Base-by-base conservation (phyloP, 1,284 basidiomycete species). In the Melampsora larici-populina region DNA sequence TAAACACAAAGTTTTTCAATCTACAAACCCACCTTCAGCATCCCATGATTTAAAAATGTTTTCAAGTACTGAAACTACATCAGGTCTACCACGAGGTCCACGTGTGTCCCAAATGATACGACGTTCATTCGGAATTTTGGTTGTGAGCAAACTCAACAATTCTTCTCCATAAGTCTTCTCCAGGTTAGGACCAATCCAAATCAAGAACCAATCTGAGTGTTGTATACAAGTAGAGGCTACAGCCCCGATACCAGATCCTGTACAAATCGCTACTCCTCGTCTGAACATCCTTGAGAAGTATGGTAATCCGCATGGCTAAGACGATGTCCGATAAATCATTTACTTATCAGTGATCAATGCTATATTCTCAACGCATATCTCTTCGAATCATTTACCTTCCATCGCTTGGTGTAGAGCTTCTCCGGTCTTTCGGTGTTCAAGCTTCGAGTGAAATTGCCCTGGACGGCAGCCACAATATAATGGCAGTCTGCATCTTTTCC, bases 261-360 rank as follows among this genome's bases (percentile, higher is more conserved):
- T 91, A 83, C 90, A 91, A 78, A 91, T 87, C 80, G 90, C 89
- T 79, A 91, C 88, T 29, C 90, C 90, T 79, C 90, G 88, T 79
- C 84, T 90, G 84, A 92, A 92, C 18, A 92, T 81, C 0, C 85
- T 87, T 7, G 90, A 91, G 0, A 90, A 90, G 82, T 92, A 90
- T 29, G 90, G 91, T 55, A 92, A 89, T 79, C 90, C 91, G n/a
- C 90, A 91, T 80, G 91, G 89, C 89, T 90, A 43, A n/a, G 18
- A 31, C 2, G 24, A 48, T 58, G 55, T 13, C 24, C 43, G 17
- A 46, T 13, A 15, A 4, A 17, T 15, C 15, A 40, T n/a, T 26
- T 64, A 1, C 43, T 26, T 33, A 13, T 26, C 11, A 46, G 33
- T 62, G 24, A 26, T 40, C 26, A 31, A 33, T 9, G 40, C n/a